These are phyloP conservation scores for Ophiostoma populinum DNA, from an alignment of 2,329 filamentous ascomycete genomes.

Conservation along the genomic window DNA sequence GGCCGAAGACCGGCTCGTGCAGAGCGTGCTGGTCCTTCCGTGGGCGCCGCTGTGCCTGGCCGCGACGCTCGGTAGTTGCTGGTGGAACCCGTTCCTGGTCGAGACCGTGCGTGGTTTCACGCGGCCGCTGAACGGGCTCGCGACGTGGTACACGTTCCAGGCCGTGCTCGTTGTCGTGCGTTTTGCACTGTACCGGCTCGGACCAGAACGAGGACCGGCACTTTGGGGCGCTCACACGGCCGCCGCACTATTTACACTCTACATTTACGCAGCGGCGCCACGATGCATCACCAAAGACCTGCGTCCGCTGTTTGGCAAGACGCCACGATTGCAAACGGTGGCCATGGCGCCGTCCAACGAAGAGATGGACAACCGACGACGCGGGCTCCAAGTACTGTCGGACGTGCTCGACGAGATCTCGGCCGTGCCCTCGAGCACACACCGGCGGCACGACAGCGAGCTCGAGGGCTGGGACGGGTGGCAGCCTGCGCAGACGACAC, in stretches of 20 bases:
- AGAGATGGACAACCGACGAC: slow-evolving; percentile 16
- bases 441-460: neutral
- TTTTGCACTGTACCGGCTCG: slow-evolving; percentile 27
- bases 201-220: slow-evolving; percentile 43
- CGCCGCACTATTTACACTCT: slow-evolving; percentile 32
- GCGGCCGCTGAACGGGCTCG: slow-evolving; percentile 40
- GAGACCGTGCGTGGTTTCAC: slow-evolving; percentile 42
- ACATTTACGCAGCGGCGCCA: slow-evolving; percentile 30
- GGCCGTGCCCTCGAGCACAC: slow-evolving; percentile 11
- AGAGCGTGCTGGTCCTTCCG: too few relatives aligned
- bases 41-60: slow-evolving; percentile 8
- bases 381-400: slow-evolving; percentile 21
- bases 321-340: too few relatives aligned
- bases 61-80: slow-evolving; percentile 24
- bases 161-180: slow-evolving; percentile 39
- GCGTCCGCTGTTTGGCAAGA: slow-evolving; percentile 32
- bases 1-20: too few relatives aligned
- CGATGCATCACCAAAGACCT: slow-evolving; percentile 37
- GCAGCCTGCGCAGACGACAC: neutral
- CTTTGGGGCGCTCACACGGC: slow-evolving; percentile 36
- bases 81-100: slow-evolving; percentile 54
- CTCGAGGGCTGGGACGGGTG: slow-evolving; percentile 6
- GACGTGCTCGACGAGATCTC: slow-evolving; percentile 30
- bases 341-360: slow-evolving; percentile 5
- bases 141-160: slow-evolving; percentile 51